Percentiles rank a stretch among this genome's conserved stretches.
Conservation (phyloP, 1,284 basidiomycete genomes). For the Marasmius tenuissimus region DNA sequence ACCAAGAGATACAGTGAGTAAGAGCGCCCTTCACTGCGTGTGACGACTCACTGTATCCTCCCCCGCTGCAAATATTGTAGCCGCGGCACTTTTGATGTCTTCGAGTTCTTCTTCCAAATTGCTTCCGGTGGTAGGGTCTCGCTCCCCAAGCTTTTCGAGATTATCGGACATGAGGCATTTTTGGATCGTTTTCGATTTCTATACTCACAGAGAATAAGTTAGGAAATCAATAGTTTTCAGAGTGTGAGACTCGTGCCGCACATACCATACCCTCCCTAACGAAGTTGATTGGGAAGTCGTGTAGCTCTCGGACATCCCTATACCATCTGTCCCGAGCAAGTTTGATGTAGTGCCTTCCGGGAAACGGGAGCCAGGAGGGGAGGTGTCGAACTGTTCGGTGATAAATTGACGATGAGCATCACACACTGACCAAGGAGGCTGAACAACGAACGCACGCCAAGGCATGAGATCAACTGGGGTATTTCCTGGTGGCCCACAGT, state of each 20-base stretch:
- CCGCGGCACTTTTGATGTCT: neutral
- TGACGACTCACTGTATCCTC: neutral
- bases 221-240: neutral
- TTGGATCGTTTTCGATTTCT: neutral
- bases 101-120: neutral
- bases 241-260: neutral
- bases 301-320: conserved; percentile 4
- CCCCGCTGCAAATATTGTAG: neutral
- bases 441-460: conserved; percentile 7
- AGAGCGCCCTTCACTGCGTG: neutral
- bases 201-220: neutral
- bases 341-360: conserved; percentile 22
- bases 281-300: conserved; percentile 9
- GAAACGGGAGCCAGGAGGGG: conserved; percentile 23
- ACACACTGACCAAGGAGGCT: neutral
- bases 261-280: conserved; percentile 19
- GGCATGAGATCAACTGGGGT: conserved; percentile 24
- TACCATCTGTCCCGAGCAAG: conserved; percentile 10
- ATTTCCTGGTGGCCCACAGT: conserved; percentile 18
- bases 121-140: neutral
- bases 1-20: neutral
- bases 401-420: neutral
- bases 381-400: conserved; percentile 17
- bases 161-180: neutral
- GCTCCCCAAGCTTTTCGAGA: neutral